Conservation (phyloP, 2,329 filamentous ascomycete species). For the Acephala macrosclerotiorum region DNA sequence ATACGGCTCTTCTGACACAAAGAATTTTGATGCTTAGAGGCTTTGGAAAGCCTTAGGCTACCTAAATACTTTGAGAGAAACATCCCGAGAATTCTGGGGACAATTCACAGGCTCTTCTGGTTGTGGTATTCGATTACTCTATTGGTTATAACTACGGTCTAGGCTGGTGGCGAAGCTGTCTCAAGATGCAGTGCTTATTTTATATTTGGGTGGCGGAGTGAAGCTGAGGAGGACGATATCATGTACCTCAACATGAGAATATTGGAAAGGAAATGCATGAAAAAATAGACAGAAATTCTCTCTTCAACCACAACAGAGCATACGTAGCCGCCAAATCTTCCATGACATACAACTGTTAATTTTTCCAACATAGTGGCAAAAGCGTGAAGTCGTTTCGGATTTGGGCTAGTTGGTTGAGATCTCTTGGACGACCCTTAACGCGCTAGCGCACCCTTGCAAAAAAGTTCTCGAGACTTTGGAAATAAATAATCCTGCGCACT, state of each 20-base stretch:
- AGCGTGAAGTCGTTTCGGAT: background rate
- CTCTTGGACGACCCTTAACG: background rate
- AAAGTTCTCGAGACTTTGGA: background rate
- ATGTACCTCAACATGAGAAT: background rate
- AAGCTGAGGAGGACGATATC: background rate
- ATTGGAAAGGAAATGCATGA: background rate
- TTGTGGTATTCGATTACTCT: background rate
- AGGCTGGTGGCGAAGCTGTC: conserved; percentile 6
- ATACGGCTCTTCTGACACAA: background rate
- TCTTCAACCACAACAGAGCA: background rate
- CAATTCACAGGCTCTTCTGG: background rate
- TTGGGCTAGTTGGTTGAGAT: conserved; percentile 1
- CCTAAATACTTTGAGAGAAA: background rate
- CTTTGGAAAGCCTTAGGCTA: background rate
- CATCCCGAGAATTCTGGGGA: background rate
- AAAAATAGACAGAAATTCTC: background rate
- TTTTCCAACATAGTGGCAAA: background rate
- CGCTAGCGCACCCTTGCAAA: conserved; percentile 7
- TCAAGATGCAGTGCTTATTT: conserved; percentile 8
- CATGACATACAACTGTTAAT: background rate
- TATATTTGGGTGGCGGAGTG: background rate
- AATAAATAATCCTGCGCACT: background rate
- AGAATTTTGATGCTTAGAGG: background rate
- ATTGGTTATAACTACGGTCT: background rate
- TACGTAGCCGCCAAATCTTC: background rate